phyloP scores from a whole-genome alignment of 495 filamentous ascomycete species.

The Penicillium paxilli region DNA sequence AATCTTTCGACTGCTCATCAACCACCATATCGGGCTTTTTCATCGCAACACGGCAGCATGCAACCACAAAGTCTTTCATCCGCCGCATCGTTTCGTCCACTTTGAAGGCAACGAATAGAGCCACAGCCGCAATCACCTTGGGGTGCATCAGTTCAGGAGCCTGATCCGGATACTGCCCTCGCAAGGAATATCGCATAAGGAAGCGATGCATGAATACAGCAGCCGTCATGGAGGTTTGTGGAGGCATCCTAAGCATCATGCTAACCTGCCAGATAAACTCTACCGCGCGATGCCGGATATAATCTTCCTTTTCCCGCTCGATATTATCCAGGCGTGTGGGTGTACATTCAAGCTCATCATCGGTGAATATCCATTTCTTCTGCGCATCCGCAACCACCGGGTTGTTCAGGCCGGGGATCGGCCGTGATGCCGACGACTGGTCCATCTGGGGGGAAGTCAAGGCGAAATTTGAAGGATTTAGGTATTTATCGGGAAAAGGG shows the following conservation, averaged over 20 bases:
- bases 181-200: conserved; percentile 76
- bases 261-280: conserved; percentile 96
- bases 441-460: conserved; percentile 23
- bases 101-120: conserved; percentile 92
- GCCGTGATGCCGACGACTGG: conserved; percentile 32
- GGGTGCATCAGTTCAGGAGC: conserved; percentile 61
- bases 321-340: conserved; percentile 87
- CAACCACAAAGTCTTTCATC: conserved; percentile 87
- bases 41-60: conserved; percentile 90
- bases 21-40: conserved; percentile 84
- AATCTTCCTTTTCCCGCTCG: conserved; percentile 68
- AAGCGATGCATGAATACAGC: conserved; percentile 93
- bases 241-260: conserved; percentile 88
- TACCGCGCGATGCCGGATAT: conserved; percentile 81
- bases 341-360: conserved; percentile 75
- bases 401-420: conserved; percentile 50
- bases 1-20: conserved; percentile 95
- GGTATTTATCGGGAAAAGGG: neutral
- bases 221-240: conserved; percentile 88
- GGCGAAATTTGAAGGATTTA: neutral
- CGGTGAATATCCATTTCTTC: conserved; percentile 86
- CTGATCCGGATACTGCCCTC: conserved; percentile 53
- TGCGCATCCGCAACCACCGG: conserved; percentile 54
- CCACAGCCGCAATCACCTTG: conserved; percentile 85
- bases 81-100: conserved; percentile 94